Evolutionary conservation across 2,329 filamentous ascomycete genomes (phyloP).

Genomic region (Helminthosporium solani): DNA sequence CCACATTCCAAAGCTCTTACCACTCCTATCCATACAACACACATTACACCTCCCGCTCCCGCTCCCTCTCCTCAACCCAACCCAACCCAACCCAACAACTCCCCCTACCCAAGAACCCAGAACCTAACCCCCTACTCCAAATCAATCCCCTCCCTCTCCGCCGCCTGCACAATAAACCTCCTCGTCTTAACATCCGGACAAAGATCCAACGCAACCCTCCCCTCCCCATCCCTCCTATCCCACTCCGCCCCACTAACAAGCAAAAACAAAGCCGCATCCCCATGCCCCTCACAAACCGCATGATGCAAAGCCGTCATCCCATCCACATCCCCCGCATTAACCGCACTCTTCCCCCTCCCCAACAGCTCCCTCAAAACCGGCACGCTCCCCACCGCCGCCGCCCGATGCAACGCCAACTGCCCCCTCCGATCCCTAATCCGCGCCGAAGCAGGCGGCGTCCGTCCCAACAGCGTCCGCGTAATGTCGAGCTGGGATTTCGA

Average conservation of each 20-base stretch:
- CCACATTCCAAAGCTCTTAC: background rate
- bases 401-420: slow-evolving; percentile 89
- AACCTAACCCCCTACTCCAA: slow-evolving; percentile 40
- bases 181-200: slow-evolving; percentile 84
- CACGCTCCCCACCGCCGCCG: slow-evolving; percentile 84
- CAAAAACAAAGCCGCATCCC: slow-evolving; percentile 79
- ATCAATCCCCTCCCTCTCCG: slow-evolving; percentile 82
- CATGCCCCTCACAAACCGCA: slow-evolving; percentile 70
- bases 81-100: background rate
- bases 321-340: slow-evolving; percentile 79
- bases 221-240: slow-evolving; percentile 73
- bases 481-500: slow-evolving; percentile 87
- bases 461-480: slow-evolving; percentile 72
- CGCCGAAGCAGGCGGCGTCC: slow-evolving; percentile 66
- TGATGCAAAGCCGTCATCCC: slow-evolving; percentile 92
- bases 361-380: slow-evolving; percentile 82
- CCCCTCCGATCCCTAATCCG: slow-evolving; percentile 80
- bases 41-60: slow-evolving; percentile 1
- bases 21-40: background rate
- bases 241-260: slow-evolving; percentile 78
- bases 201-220: slow-evolving; percentile 71
- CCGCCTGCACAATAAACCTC: slow-evolving; percentile 73
- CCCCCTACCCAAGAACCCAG: too few species aligned
- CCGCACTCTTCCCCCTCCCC: slow-evolving; percentile 72
- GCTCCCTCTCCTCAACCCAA: slow-evolving; percentile 1